Base-by-base conservation (phyloP, 495 filamentous ascomycete genomes). In the Cladorrhinum samala region DNA sequence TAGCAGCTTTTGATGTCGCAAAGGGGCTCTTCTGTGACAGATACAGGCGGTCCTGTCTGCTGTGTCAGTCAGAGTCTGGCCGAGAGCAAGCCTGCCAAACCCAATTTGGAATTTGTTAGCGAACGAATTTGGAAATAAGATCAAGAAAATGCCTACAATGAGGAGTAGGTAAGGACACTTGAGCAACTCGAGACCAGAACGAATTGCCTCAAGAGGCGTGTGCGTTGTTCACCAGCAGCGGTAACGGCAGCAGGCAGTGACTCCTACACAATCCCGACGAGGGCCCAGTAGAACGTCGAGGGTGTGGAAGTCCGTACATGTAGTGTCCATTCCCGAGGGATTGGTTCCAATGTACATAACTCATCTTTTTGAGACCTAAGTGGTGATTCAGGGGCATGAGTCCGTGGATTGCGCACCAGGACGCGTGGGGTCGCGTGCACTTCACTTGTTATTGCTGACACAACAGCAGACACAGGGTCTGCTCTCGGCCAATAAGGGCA, bases 31-130 rank as follows among this genome's bases (percentile, higher is more conserved):
- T 48, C 46, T 48, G 59, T 55, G 53, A 57, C 53, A 46, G 50
- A 46, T 44, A 36, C 16, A 49, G 21, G 51, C 51, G 56, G 55
- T 33, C 48, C 51, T 56, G 36, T 40, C 47, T 64, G 61, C 46
- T 42, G 64, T 61, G 55, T 38, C 24, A 46, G 48, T 56, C 50
- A 17, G 47, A 60, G 54, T 54, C 56, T 48, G 55, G 56, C 53
- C 58, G 46, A 53, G 36, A 50, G 42, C 24, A 50, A 61, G 44
- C 50, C 47, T 62, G 27, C 36, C 41, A 55, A 37, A 9, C 56
- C 60, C 52, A 25, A 61, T 64, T 51, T 37, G 62, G 66, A 59
- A 60, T 41, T 45, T 53, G 42, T 67, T 61, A 69, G 62, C 64
- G 52, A 62, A 57, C 66, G 47, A 56, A 69, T 62, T 37, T 46